These are phyloP conservation scores for Colletotrichum sp. DNA, from an alignment of 2,329 filamentous ascomycete species.

Conservation along the genomic window DNA sequence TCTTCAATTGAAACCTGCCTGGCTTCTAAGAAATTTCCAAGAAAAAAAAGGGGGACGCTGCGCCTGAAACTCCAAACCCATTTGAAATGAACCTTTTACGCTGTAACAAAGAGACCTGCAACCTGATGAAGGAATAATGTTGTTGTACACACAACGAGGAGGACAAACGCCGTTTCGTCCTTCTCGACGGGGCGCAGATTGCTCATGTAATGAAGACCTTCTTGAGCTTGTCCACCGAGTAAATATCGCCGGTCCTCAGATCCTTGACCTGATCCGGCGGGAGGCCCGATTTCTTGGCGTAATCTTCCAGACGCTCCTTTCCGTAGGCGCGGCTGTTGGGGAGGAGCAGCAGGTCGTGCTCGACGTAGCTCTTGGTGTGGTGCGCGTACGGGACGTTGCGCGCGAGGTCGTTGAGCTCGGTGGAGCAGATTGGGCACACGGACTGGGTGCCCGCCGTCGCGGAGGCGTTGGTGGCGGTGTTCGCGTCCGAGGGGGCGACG, in stretches of 20 bases:
- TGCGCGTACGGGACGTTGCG: conserved; percentile 91
- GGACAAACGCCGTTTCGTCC: background rate
- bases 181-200: background rate
- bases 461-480: conserved; percentile 34
- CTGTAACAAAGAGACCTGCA: background rate
- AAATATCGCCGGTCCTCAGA: conserved; percentile 76
- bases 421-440: conserved; percentile 95
- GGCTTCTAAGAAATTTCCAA: background rate
- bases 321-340: conserved; percentile 91
- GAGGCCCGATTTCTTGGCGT: conserved; percentile 81
- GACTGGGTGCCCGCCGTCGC: conserved; percentile 20
- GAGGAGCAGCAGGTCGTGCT: conserved; percentile 83
- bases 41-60: background rate
- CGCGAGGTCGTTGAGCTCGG: conserved; percentile 91
- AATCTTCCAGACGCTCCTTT: conserved; percentile 71
- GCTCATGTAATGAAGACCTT: conserved; percentile 87
- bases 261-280: conserved; percentile 74
- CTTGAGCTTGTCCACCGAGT: conserved; percentile 65
- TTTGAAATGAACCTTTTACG: background rate
- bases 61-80: background rate
- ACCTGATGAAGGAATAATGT: background rate
- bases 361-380: conserved; percentile 92
- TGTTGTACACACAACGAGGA: background rate
- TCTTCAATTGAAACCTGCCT: background rate
- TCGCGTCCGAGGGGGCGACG: conserved; percentile 33